A percentile compares a stretch with the other conserved stretches of the same genome.
These are phyloP conservation scores for Toxicodendron radicans DNA, from an alignment of 345 rosid genomes.

Conservation along the genomic window DNA sequence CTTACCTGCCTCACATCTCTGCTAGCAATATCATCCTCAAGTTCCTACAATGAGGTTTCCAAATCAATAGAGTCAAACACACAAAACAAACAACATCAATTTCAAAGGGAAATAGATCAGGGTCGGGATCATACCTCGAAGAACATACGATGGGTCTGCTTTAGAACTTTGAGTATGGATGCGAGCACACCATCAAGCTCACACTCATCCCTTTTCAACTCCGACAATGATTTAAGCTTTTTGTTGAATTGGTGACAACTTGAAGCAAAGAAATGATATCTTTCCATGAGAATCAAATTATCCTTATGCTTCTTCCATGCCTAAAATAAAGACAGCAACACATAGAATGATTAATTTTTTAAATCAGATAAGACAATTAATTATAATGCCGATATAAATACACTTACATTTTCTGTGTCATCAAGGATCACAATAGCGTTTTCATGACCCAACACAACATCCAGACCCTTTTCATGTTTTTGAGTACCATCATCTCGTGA, in stretches of 20 bases:
- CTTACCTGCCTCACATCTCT: slow-evolving; percentile 77
- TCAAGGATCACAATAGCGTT: slow-evolving; percentile 86
- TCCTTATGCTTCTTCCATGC: slow-evolving; percentile 54
- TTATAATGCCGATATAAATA: not conserved
- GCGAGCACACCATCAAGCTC: slow-evolving; percentile 80
- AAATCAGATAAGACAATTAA: too few relatives aligned
- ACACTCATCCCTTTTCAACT: slow-evolving; percentile 73
- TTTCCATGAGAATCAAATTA: slow-evolving; percentile 83
- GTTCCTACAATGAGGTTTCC: slow-evolving; percentile 36
- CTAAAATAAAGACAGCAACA: not conserved
- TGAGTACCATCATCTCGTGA: slow-evolving; percentile 93
- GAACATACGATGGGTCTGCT: slow-evolving; percentile 54
- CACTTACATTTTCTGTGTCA: slow-evolving; percentile 82
- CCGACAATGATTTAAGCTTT: slow-evolving; percentile 62
- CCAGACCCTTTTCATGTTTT: slow-evolving; percentile 80
- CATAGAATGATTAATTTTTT: not conserved
- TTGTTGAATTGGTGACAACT: slow-evolving; percentile 87
- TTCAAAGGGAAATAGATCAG: not conserved
- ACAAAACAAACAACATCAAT: not conserved
- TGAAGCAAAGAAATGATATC: slow-evolving; percentile 88
- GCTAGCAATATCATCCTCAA: slow-evolving; percentile 36
- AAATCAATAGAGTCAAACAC: slow-evolving; percentile 21
- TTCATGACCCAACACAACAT: slow-evolving; percentile 84
- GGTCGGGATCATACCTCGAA: slow-evolving; percentile 45
- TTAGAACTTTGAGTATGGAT: slow-evolving; percentile 56